Conservation (phyloP, 805 yeast species). For the Wickerhamiella dianesei region DNA sequence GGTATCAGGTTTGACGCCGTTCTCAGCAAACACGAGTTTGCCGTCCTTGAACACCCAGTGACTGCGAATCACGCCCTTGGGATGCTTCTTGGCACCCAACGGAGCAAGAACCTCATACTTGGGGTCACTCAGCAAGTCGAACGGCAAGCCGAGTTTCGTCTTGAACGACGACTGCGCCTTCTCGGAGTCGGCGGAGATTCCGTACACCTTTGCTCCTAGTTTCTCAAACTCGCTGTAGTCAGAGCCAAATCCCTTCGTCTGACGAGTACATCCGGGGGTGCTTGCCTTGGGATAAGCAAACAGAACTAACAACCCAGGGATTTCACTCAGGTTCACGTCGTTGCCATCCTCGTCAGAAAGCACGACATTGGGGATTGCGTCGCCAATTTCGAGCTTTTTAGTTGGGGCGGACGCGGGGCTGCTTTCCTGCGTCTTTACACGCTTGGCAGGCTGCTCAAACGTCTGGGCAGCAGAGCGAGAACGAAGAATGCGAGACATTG, state of each 20-base stretch:
- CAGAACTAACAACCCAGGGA: constrained; percentile 35
- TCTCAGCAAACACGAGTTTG: constrained; percentile 38
- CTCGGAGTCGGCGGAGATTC: constrained; percentile 73
- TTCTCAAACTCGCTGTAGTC: constrained; percentile 41
- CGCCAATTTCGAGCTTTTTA: constrained; percentile 37
- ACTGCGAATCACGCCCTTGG: constrained; percentile 70
- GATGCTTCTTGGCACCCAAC: constrained; percentile 73
- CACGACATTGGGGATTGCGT: constrained; percentile 48
- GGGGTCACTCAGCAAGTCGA: constrained; percentile 67
- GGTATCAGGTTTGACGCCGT: constrained; percentile 36
- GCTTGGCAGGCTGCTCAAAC: constrained; percentile 6
- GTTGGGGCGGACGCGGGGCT: constrained; percentile 12
- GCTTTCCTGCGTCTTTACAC: constrained; percentile 7
- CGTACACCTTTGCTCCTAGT: constrained; percentile 48
- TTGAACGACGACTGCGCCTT: constrained; percentile 66
- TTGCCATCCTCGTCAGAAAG: constrained; percentile 60
- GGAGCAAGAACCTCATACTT: constrained; percentile 48
- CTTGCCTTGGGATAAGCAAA: constrained; percentile 78
- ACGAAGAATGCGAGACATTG: background rate
- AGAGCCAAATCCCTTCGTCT: constrained; percentile 78
- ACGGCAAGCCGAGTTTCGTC: constrained; percentile 58
- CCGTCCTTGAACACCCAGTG: constrained; percentile 86
- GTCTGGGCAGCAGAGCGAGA: background rate
- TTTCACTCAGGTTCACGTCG: constrained; percentile 35
- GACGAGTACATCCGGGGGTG: constrained; percentile 95